phyloP scores from a whole-genome alignment of 495 filamentous ascomycete genomes.

The Penicillium odoratum region DNA sequence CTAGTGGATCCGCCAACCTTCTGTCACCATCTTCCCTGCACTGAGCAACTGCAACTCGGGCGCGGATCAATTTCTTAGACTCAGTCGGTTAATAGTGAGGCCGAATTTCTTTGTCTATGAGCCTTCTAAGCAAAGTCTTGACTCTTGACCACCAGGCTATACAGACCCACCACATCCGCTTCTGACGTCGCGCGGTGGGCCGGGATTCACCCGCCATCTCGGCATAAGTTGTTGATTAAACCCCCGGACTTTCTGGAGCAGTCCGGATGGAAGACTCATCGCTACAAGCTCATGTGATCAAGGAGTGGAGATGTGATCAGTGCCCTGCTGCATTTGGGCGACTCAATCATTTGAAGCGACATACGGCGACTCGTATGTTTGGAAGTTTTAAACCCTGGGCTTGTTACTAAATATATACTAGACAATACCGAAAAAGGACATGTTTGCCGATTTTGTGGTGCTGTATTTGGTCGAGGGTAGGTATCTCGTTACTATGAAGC shows the following conservation, averaged over 20 bases:
- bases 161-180: background rate
- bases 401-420: slow-evolving; percentile 9
- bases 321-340: slow-evolving; percentile 33
- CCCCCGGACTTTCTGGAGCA: background rate
- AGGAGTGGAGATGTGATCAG: slow-evolving; percentile 30
- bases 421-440: slow-evolving; percentile 24
- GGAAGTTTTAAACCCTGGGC: too few species aligned
- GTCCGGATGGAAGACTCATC: slow-evolving; percentile 16
- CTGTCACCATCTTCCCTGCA: slow-evolving; percentile 6
- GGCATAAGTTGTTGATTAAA: background rate
- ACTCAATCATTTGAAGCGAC: slow-evolving; percentile 36
- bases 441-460: slow-evolving; percentile 32
- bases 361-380: slow-evolving; percentile 30
- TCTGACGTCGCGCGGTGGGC: background rate
- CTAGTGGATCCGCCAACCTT: background rate
- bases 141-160: too few species aligned
- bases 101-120: too few species aligned
- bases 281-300: slow-evolving; percentile 3
- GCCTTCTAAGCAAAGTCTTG: too few species aligned
- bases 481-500: slow-evolving; percentile 8
- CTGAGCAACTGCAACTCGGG: background rate
- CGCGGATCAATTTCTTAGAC: background rate
- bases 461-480: slow-evolving; percentile 36
- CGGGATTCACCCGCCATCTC: slow-evolving; percentile 17
- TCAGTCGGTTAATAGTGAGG: background rate